These are phyloP conservation scores for Pyrenochaeta sp. DNA, from an alignment of 2,329 filamentous ascomycete species.

Conservation along the genomic window DNA sequence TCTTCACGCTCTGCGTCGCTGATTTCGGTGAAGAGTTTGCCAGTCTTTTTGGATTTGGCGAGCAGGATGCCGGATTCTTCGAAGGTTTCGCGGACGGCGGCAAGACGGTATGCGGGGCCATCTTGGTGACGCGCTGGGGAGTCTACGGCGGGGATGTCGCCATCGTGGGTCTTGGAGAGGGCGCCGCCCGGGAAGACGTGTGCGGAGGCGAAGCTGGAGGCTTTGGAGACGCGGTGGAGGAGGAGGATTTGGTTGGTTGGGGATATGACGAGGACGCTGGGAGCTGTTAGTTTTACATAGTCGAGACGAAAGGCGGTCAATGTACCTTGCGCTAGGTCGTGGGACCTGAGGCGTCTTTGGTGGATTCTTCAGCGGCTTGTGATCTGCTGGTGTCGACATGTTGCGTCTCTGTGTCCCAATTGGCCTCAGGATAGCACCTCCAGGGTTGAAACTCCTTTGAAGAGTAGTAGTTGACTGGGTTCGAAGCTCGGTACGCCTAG, in stretches of 20 bases:
- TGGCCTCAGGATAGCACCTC: no score
- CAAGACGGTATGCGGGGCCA: constrained; percentile 75
- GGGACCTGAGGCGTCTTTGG: constrained; percentile 55
- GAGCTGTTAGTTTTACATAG: background rate
- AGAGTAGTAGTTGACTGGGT: background rate
- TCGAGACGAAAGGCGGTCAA: background rate
- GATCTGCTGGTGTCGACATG: constrained; percentile 45
- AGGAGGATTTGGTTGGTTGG: constrained; percentile 87
- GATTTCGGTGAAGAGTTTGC: constrained; percentile 66
- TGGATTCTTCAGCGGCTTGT: constrained; percentile 37
- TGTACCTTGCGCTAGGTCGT: constrained; percentile 70
- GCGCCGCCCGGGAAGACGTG: constrained; percentile 96
- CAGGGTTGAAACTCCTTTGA: background rate
- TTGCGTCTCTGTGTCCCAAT: constrained; percentile 15
- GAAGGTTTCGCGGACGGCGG: constrained; percentile 89
- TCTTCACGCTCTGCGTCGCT: constrained; percentile 66
- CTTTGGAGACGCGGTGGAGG: constrained; percentile 83
- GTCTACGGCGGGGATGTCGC: constrained; percentile 59
- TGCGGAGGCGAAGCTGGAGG: constrained; percentile 84
- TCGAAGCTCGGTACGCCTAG: background rate
- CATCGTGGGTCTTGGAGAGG: constrained; percentile 79
- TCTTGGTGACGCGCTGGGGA: constrained; percentile 71
- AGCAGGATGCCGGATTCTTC: constrained; percentile 93
- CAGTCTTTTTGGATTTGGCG: constrained; percentile 62
- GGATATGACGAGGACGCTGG: constrained; percentile 83